phyloP scores from a whole-genome alignment of 306 rosid genomes.

The Heteromeles arbutifolia region DNA sequence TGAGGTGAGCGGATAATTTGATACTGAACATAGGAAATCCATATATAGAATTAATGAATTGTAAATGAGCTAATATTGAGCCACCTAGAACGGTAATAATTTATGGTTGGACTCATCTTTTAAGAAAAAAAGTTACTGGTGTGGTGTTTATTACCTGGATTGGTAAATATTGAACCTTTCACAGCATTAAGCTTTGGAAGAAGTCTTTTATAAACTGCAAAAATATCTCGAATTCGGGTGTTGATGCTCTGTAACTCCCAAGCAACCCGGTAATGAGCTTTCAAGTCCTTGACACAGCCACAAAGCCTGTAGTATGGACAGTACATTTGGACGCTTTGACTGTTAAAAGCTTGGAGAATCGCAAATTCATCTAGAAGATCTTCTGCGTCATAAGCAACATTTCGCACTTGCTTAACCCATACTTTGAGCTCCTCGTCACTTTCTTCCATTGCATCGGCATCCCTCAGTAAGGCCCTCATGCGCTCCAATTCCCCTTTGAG shows the following conservation, averaged over 20 bases:
- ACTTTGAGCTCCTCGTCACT: slow-evolving; percentile 26
- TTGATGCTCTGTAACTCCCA: slow-evolving; percentile 8
- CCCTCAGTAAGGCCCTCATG: slow-evolving; percentile 22
- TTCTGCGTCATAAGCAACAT: slow-evolving; percentile 30
- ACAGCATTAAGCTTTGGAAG: slow-evolving; percentile 1
- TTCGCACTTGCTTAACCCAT: slow-evolving; percentile 30
- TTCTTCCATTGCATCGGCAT: slow-evolving; percentile 27
- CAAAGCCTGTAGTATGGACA: neutral
- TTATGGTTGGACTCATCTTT: neutral
- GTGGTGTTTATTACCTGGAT: slow-evolving; percentile 21
- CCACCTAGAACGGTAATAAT: neutral
- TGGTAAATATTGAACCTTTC: slow-evolving; percentile 26
- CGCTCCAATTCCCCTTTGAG: slow-evolving; percentile 21
- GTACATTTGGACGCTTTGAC: slow-evolving; percentile 5
- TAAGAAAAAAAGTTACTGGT: neutral
- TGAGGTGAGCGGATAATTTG: neutral
- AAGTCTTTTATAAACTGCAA: slow-evolving; percentile 11
- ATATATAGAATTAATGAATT: neutral
- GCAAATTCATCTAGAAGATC: slow-evolving; percentile 29
- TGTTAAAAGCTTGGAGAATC: slow-evolving; percentile 1
- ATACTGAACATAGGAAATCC: neutral
- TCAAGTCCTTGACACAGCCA: slow-evolving; percentile 5
- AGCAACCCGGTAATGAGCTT: slow-evolving; percentile 9
- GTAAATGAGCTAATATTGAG: neutral
- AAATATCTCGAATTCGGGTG: slow-evolving; percentile 9